Percentiles rank a stretch among this genome's conserved stretches.
These are phyloP conservation scores for Xylaria acuta DNA, from an alignment of 495 filamentous ascomycete species.

Conservation along the genomic window DNA sequence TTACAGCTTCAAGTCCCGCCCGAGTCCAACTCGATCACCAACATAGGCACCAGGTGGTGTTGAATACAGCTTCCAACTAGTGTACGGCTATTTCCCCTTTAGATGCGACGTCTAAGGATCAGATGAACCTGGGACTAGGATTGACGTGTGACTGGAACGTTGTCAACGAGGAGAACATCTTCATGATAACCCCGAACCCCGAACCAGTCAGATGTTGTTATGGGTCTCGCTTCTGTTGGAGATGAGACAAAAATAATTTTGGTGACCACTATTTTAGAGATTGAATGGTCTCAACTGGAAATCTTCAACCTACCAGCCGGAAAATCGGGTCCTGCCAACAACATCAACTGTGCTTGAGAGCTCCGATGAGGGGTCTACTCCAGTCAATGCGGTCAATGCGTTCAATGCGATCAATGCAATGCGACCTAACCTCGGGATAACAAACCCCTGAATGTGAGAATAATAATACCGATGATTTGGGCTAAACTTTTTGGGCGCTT, in stretches of 20 bases:
- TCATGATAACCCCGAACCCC: neutral
- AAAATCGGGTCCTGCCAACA: conserved; percentile 11
- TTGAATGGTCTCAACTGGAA: neutral
- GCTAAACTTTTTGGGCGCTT: neutral
- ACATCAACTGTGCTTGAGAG: conserved; percentile 7
- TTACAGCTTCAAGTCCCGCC: neutral
- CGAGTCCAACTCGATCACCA: neutral
- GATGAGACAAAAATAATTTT: neutral
- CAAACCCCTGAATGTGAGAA: neutral
- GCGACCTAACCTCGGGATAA: neutral
- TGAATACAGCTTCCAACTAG: neutral
- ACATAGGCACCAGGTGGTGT: neutral
- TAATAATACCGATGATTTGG: neutral
- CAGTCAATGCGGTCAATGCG: conserved; percentile 4
- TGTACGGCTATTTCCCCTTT: neutral
- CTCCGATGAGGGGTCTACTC: conserved; percentile 23
- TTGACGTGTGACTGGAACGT: neutral
- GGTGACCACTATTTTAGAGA: neutral
- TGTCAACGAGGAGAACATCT: neutral
- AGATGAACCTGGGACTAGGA: too few relatives aligned
- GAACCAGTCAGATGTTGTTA: neutral
- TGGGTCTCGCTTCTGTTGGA: neutral
- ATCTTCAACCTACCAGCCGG: neutral
- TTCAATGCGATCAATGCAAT: conserved; percentile 5
- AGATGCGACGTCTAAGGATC: neutral